Conservation (phyloP, 2,329 filamentous ascomycete genomes). For the Proliferodiscus dingleyae region DNA sequence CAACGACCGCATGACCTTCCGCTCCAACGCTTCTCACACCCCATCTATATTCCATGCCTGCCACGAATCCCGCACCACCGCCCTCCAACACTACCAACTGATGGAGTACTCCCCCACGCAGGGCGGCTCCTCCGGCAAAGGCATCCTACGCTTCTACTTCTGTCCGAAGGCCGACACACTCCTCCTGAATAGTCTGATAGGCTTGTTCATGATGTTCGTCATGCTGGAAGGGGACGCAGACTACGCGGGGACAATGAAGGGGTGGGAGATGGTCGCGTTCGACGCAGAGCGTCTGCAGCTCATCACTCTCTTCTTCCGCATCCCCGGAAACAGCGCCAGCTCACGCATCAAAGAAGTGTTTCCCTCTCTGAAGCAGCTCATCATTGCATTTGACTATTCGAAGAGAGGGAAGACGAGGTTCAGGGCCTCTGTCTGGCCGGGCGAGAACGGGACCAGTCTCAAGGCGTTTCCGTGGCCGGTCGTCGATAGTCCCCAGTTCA, state of each 20-base stretch:
- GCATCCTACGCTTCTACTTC: conserved; percentile 30
- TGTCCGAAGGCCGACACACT: conserved; percentile 25
- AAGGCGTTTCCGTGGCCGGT: conserved; percentile 13
- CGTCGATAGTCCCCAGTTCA: conserved; percentile 11
- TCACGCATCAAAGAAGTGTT: conserved; percentile 27
- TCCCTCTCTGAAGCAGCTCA: conserved; percentile 23
- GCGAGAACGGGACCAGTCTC: conserved; percentile 25
- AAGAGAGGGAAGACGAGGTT: conserved; percentile 26
- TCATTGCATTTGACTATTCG: conserved; percentile 28
- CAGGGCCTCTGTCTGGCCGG: conserved; percentile 28
- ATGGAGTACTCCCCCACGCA: conserved; percentile 24
- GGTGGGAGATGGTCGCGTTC: conserved; percentile 29
- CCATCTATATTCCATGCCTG: conserved; percentile 25
- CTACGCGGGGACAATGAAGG: conserved; percentile 24
- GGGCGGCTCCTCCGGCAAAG: conserved; percentile 17
- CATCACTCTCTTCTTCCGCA: conserved; percentile 26
- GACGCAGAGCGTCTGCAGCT: conserved; percentile 29
- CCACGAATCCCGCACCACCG: conserved; percentile 24
- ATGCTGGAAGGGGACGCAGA: conserved; percentile 25
- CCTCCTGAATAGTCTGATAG: conserved; percentile 28
- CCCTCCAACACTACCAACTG: conserved; percentile 22
- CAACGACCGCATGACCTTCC: conserved; percentile 29
- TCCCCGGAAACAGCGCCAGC: conserved; percentile 21
- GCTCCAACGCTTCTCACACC: conserved; percentile 26
- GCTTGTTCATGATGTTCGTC: conserved; percentile 30